phyloP scores from a whole-genome alignment of 106 monocot genomes.

The Allium sativum region DNA sequence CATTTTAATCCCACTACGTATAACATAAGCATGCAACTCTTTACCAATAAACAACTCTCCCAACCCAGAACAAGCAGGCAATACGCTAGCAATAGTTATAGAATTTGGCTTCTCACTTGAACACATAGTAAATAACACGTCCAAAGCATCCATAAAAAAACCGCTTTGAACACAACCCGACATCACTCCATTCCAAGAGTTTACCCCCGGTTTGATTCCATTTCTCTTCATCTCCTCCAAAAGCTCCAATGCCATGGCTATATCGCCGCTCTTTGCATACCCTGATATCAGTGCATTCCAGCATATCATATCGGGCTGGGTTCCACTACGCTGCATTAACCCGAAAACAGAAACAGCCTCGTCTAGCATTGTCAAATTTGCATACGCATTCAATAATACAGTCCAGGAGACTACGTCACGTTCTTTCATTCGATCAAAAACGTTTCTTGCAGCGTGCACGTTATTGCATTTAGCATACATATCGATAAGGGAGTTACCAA shows the following conservation, averaged over 20 bases:
- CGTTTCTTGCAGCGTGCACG: conserved; percentile 15
- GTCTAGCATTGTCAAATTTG: conserved; percentile 28
- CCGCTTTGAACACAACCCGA: conserved; percentile 52
- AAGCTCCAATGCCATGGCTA: conserved; percentile 19
- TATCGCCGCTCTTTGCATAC: conserved; percentile 40
- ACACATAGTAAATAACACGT: conserved; percentile 22
- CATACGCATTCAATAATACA: conserved; percentile 35
- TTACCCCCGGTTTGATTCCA: conserved; percentile 25
- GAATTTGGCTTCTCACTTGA: conserved; percentile 22
- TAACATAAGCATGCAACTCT: conserved; percentile 39
- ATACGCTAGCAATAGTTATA: conserved; percentile 34
- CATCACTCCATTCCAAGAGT: conserved; percentile 56
- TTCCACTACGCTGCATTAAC: conserved; percentile 25
- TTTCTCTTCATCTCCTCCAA: conserved; percentile 36
- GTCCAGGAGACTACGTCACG: conserved; percentile 57
- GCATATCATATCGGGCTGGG: conserved; percentile 53
- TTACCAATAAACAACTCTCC: conserved; percentile 16
- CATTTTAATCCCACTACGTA: conserved; percentile 16
- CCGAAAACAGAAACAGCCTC: conserved; percentile 28
- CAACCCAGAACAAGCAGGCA: conserved; percentile 47
- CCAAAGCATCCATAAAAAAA: conserved; percentile 36
- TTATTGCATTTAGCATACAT: conserved; percentile 53
- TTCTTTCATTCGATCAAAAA: conserved; percentile 38
- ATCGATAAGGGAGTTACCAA: conserved; percentile 41
- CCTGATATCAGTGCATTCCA: conserved; percentile 71